Conservation (phyloP, 2,329 filamentous ascomycete genomes). For the Colletotrichum brevisporum region DNA sequence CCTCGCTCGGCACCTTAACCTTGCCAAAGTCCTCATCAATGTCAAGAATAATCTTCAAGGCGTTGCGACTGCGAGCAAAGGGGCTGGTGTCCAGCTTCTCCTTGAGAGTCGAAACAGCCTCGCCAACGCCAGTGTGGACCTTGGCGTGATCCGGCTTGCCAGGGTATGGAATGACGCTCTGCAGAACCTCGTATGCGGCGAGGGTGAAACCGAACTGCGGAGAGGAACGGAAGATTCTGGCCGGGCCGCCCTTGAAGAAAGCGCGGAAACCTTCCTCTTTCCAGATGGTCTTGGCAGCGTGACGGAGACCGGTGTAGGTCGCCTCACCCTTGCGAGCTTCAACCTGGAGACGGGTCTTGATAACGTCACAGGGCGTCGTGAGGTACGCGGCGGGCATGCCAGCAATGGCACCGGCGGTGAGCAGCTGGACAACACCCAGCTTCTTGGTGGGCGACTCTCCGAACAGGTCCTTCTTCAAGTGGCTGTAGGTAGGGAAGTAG, state of each 20-base stretch:
- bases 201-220: conserved; percentile 99
- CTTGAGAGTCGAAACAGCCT: conserved; percentile 74
- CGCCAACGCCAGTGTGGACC: conserved; percentile 71
- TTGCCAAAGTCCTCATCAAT: conserved; percentile 94
- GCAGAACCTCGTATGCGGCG: conserved; percentile 93
- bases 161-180: conserved; percentile 84
- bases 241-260: conserved; percentile 98
- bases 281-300: conserved; percentile 86
- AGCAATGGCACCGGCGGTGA: conserved; percentile 94
- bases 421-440: conserved; percentile 89
- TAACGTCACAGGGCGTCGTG: conserved; percentile 97
- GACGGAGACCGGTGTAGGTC: conserved; percentile 86
- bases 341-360: conserved; percentile 98
- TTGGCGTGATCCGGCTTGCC: conserved; percentile 70
- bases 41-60: conserved; percentile 95
- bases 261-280: conserved; percentile 94
- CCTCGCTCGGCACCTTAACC: conserved; percentile 70
- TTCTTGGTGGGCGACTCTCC: conserved; percentile 90
- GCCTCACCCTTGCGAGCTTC: conserved; percentile 97
- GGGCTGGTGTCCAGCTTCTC: conserved; percentile 71
- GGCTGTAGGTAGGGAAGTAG: conserved; percentile 97
- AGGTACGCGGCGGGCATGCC: conserved; percentile 94
- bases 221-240: conserved; percentile 93
- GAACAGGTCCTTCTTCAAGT: conserved; percentile 94
- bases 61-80: conserved; percentile 81